Base-by-base conservation (phyloP, 208 protist species). In the Trypanosoma conorhini region DNA sequence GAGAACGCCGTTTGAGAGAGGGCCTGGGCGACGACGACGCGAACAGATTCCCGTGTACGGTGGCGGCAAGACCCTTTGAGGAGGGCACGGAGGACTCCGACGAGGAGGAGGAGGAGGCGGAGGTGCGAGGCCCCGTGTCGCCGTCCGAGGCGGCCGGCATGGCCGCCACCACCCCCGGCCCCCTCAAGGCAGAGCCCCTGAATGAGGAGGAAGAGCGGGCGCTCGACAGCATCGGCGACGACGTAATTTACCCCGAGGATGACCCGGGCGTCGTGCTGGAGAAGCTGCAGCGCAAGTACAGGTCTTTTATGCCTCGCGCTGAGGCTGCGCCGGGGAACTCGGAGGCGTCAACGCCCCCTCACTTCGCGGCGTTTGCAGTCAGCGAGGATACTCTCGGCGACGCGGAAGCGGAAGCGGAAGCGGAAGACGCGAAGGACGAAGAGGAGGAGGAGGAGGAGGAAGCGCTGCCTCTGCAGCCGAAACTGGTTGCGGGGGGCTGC, bases 231-330 rank as follows among this genome's bases (percentile, higher is more conserved):
- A 26, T 31, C 58, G 26, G 24, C 26, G 59, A 64, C 50, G 24
- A 31, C 22, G 35, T 28, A 42, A 67, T 67, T 67, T 15, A 42
- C 26, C 62, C 62, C 26, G 46, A 67, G 19, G 62, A 67, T 35
- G 62, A 67, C 31, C 24, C 42, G 0, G 62, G 8, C 13, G 62
- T 67, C 3, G 48, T 67, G 26, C 38, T 67, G 31, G 62, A 55
- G 22, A 67, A 67, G 48, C 26, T 67, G 13, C 62, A 67, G 44
- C 42, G 51, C n/a, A 67, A 67, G 51, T 67, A 67, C 26, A 56
- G 38, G 44, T 15, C 44, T 26, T 35, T 38, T 67, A 56, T 67
- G 21, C 9, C 50, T 1, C 22, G 33, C 1, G 9, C 30, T 8
- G 50, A 30, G 33, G 10, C n/a, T n/a, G n/a, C n/a, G n/a, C n/a